Conservation (phyloP, 495 filamentous ascomycete genomes). For the Sabuloglossum arenarium region DNA sequence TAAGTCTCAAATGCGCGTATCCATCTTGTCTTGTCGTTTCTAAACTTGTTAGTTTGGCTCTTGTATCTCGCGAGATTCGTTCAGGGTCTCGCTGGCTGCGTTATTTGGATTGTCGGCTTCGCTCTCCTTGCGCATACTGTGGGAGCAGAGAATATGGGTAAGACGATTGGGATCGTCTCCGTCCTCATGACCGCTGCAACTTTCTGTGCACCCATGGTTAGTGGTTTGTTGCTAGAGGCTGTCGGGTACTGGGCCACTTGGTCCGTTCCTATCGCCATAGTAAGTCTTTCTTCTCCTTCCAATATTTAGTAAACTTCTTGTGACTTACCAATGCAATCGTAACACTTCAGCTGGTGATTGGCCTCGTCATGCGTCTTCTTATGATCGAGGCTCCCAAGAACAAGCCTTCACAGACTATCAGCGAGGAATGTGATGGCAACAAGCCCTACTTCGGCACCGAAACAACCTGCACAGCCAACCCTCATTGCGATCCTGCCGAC, state of each 20-base stretch:
- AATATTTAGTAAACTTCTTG: neutral
- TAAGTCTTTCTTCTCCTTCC: neutral
- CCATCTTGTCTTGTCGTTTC: too few relatives aligned
- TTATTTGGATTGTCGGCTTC: constrained; percentile 62
- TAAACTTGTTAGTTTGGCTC: constrained; percentile 12
- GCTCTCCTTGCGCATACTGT: constrained; percentile 78
- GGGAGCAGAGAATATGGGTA: constrained; percentile 39
- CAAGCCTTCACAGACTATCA: neutral
- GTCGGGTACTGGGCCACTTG: constrained; percentile 40
- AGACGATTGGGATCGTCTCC: constrained; percentile 53
- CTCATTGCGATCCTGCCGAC: neutral
- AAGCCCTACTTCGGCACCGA: neutral
- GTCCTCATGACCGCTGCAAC: constrained; percentile 48
- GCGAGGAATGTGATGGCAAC: neutral
- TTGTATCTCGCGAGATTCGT: constrained; percentile 49
- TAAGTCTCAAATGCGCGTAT: neutral
- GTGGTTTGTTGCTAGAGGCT: constrained; percentile 50
- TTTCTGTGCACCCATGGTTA: constrained; percentile 51
- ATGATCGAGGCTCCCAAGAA: neutral
- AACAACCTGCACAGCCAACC: neutral
- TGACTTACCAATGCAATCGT: neutral
- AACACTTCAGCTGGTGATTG: neutral
- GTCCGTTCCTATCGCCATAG: neutral
- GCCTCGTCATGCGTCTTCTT: neutral
- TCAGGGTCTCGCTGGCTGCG: constrained; percentile 54